These are phyloP conservation scores for Athelia sp. DNA, from an alignment of 1,284 basidiomycete genomes.

Conservation along the genomic window DNA sequence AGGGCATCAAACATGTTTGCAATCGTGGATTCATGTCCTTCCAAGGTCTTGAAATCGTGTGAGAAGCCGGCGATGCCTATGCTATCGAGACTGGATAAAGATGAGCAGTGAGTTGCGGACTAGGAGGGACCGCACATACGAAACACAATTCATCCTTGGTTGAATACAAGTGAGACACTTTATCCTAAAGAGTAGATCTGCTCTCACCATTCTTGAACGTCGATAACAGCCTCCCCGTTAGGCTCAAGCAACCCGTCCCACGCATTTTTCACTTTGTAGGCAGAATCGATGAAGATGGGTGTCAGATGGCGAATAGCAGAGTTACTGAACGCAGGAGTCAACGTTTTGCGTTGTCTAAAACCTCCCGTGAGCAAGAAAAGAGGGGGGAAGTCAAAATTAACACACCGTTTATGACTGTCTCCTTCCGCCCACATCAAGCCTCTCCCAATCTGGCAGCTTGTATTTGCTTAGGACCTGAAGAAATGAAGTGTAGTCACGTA, in stretches of 20 bases:
- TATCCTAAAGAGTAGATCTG: no score
- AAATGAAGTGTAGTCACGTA: slow-evolving; percentile 20
- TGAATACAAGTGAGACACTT: background rate
- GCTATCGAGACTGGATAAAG: slow-evolving; percentile 40
- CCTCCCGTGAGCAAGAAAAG: background rate
- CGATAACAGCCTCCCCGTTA: slow-evolving; percentile 32
- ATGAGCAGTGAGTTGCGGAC: background rate
- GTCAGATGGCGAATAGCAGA: slow-evolving; percentile 35
- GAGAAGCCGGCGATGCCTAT: slow-evolving; percentile 56
- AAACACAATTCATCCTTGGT: slow-evolving; percentile 43
- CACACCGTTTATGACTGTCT: slow-evolving; percentile 38
- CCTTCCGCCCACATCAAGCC: slow-evolving; percentile 48
- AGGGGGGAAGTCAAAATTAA: no score
- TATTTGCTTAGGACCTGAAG: background rate
- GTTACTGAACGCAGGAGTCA: slow-evolving; percentile 43
- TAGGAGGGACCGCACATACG: slow-evolving; percentile 28
- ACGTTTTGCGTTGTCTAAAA: slow-evolving; percentile 35
- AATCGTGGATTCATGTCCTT: slow-evolving; percentile 39
- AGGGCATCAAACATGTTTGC: slow-evolving; percentile 43
- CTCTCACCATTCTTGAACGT: slow-evolving; percentile 52
- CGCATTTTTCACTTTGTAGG: slow-evolving; percentile 14
- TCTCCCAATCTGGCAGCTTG: slow-evolving; percentile 35
- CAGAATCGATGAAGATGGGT: slow-evolving; percentile 37
- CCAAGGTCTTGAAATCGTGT: slow-evolving; percentile 50
- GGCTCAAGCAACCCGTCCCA: slow-evolving; percentile 13